A percentile compares a stretch with the other conserved stretches of the same genome.
Conservation (phyloP, 2,329 filamentous ascomycete species). For the Cladosporium colombiae region DNA sequence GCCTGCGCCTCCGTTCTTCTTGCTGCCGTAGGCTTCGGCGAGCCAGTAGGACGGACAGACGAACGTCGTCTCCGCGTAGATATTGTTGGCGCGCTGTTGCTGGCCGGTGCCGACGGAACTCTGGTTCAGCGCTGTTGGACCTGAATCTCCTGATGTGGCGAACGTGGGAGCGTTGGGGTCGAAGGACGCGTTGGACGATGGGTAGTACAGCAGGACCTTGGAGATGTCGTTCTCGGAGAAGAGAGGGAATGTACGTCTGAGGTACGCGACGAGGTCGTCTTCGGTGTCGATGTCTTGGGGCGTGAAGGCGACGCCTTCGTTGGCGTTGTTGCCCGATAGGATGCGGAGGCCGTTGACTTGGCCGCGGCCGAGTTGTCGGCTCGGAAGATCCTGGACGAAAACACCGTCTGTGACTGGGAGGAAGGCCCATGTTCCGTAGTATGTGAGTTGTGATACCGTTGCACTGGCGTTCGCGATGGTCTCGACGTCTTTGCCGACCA, state of each 20-base stretch:
- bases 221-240: conserved; percentile 45
- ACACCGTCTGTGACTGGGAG: conserved; percentile 46
- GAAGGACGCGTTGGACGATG: conserved; percentile 20
- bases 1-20: conserved; percentile 27
- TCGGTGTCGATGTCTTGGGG: conserved; percentile 48
- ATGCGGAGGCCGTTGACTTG: conserved; percentile 43
- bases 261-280: conserved; percentile 42
- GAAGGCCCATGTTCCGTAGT: conserved; percentile 46
- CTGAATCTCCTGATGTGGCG: conserved; percentile 35
- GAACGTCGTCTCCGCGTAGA: conserved; percentile 58
- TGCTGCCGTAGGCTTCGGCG: conserved; percentile 47
- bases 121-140: conserved; percentile 53
- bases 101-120: conserved; percentile 54
- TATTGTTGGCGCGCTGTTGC: conserved; percentile 56
- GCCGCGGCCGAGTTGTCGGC: conserved; percentile 38
- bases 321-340: conserved; percentile 50
- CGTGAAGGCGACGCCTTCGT: conserved; percentile 53
- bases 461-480: neutral
- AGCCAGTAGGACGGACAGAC: conserved; percentile 60
- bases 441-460: conserved; percentile 29
- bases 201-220: conserved; percentile 43
- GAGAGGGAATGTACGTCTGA: conserved; percentile 44
- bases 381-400: conserved; percentile 42
- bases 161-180: conserved; percentile 25
- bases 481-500: neutral